These are phyloP conservation scores for Ganoderma boninense DNA, from an alignment of 1,284 basidiomycete species.

Conservation along the genomic window DNA sequence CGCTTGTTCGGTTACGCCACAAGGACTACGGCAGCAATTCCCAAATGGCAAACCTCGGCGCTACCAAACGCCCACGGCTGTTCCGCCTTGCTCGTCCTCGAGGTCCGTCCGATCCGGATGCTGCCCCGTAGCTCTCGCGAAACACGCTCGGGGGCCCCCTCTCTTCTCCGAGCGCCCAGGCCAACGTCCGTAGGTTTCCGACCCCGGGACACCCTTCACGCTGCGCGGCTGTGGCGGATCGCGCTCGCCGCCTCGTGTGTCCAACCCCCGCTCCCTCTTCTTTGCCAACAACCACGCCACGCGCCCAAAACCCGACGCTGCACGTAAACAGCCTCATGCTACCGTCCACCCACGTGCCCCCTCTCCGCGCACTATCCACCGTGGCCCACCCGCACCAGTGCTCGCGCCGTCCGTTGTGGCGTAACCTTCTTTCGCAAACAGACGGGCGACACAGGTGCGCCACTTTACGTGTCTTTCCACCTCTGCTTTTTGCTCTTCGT, in stretches of 20 bases:
- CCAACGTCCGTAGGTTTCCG: neutral
- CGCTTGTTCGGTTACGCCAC: constrained; percentile 3
- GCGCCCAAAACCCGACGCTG: neutral
- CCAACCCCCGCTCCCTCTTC: neutral
- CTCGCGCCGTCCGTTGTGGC: neutral
- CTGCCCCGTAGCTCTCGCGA: neutral
- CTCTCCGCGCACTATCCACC: neutral
- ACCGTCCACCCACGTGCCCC: neutral
- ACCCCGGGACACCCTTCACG: neutral
- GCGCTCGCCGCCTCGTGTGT: neutral
- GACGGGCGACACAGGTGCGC: neutral
- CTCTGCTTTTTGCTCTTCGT: neutral
- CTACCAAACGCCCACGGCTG: neutral
- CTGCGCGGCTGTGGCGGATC: constrained; percentile 1
- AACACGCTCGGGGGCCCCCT: neutral
- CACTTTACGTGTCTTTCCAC: neutral
- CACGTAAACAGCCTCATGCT: neutral
- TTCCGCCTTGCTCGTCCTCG: neutral
- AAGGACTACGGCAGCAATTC: constrained; percentile 2
- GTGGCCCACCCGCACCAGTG: neutral
- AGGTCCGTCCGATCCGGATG: neutral
- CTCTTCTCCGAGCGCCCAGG: neutral
- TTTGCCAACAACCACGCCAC: neutral
- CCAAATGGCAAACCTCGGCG: constrained; percentile 1
- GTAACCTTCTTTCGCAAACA: neutral